A percentile compares a stretch with the other conserved stretches of the same genome.
phyloP scores from a whole-genome alignment of 352 stramenopile genomes.

The Phytophthora pseudosyringae region DNA sequence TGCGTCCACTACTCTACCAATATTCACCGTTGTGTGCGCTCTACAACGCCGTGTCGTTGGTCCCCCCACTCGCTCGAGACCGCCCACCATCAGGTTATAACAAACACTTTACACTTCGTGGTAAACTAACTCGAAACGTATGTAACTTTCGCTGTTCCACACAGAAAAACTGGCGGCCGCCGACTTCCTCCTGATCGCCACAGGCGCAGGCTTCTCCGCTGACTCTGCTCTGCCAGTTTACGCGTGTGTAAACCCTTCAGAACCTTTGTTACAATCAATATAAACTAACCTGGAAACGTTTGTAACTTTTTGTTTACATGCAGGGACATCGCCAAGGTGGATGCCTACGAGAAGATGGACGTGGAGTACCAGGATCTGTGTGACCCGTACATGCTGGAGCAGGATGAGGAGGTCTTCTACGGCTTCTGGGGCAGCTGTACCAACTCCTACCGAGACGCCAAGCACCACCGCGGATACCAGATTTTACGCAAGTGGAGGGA shows the following conservation, averaged over 20 bases:
- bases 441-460: constrained; percentile 85
- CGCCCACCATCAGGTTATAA: background rate
- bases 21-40: background rate
- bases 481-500: constrained; percentile 72
- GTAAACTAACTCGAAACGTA: constrained; percentile 8
- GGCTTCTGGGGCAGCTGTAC: constrained; percentile 92
- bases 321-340: constrained; percentile 87
- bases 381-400: constrained; percentile 80
- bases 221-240: constrained; percentile 92
- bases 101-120: background rate
- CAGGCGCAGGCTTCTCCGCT: constrained; percentile 91
- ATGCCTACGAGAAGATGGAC: constrained; percentile 76
- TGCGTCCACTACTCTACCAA: constrained; percentile 1
- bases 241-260: constrained; percentile 49
- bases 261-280: background rate
- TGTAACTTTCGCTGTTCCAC: constrained; percentile 5
- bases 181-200: constrained; percentile 89
- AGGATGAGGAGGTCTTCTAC: constrained; percentile 89
- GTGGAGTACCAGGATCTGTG: constrained; percentile 92
- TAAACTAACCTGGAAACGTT: constrained; percentile 15
- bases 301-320: constrained; percentile 6
- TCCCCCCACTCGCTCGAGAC: background rate
- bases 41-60: background rate
- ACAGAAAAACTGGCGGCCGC: constrained; percentile 72
- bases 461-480: constrained; percentile 78